Evolutionary conservation across 805 yeast species (phyloP).

Genomic region (Yamadazyma sp.): DNA sequence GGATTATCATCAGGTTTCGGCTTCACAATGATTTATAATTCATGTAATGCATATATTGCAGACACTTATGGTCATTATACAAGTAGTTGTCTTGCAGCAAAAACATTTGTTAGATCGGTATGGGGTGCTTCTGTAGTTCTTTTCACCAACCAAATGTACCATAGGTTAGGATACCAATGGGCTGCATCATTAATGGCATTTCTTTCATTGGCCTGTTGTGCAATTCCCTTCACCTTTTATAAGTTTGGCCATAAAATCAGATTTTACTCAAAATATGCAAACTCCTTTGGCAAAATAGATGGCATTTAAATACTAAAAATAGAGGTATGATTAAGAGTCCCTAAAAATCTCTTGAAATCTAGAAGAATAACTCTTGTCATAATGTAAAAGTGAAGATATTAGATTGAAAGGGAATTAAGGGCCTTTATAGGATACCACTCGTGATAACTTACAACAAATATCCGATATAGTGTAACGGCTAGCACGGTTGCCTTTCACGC

Average conservation of each 20-base stretch:
- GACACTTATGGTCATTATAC: constrained; percentile 40
- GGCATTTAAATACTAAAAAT: no score
- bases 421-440: no score
- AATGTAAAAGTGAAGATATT: no score
- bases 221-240: constrained; percentile 45
- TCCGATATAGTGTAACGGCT: constrained; percentile 54
- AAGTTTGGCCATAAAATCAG: constrained; percentile 42
- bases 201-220: constrained; percentile 50
- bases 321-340: no score
- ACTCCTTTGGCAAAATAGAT: no score
- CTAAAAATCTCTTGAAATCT: no score
- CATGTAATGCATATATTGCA: constrained; percentile 39
- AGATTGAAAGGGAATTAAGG: no score
- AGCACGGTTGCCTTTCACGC: constrained; percentile 55
- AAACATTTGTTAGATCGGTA: constrained; percentile 35
- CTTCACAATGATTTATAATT: constrained; percentile 33
- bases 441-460: no score
- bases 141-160: constrained; percentile 64
- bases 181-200: constrained; percentile 51
- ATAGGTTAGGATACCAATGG: constrained; percentile 51
- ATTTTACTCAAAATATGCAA: constrained; percentile 61
- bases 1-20: constrained; percentile 36
- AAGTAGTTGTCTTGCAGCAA: constrained; percentile 37
- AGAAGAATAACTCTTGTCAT: no score
- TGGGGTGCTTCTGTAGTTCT: constrained; percentile 56